Evolutionary conservation across 768 basidiomycete genomes (phyloP).

Genomic region (Rickenella mellea): DNA sequence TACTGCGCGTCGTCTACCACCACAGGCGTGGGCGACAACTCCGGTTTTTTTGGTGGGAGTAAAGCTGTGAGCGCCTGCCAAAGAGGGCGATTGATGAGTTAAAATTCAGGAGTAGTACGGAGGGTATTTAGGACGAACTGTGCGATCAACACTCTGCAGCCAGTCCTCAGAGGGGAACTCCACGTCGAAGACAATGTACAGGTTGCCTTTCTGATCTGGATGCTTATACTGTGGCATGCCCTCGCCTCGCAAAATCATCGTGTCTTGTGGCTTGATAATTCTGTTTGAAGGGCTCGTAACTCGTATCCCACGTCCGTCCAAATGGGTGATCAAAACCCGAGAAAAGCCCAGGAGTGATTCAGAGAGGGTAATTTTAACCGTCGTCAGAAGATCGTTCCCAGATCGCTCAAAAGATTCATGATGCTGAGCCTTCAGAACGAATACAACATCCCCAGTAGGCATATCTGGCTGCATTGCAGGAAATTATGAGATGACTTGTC

Average conservation of each 20-base stretch:
- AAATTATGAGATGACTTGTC: not conserved
- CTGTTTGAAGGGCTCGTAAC: constrained; percentile 67
- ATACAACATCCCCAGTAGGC: constrained; percentile 86
- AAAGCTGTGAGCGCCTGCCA: constrained; percentile 51
- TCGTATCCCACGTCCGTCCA: constrained; percentile 87
- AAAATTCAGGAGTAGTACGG: constrained; percentile 1
- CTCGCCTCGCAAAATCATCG: constrained; percentile 70
- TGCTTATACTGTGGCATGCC: constrained; percentile 80
- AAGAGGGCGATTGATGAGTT: constrained; percentile 1
- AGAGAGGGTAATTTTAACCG: constrained; percentile 79
- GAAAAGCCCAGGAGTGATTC: constrained; percentile 95
- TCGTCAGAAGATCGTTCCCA: constrained; percentile 71
- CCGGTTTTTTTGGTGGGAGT: constrained; percentile 68
- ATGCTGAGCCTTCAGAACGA: constrained; percentile 55
- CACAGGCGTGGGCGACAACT: constrained; percentile 63
- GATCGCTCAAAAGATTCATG: constrained; percentile 82
- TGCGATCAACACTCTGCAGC: constrained; percentile 53
- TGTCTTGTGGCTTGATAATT: constrained; percentile 65
- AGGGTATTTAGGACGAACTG: constrained; percentile 29
- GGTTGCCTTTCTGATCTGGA: constrained; percentile 62
- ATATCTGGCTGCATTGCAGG: constrained; percentile 53
- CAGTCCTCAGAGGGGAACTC: constrained; percentile 84
- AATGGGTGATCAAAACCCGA: constrained; percentile 80
- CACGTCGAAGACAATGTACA: constrained; percentile 74
- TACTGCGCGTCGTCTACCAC: constrained; percentile 62